Evolutionary conservation across 306 rosid genomes (phyloP).

Genomic region (Pyrus communis): DNA sequence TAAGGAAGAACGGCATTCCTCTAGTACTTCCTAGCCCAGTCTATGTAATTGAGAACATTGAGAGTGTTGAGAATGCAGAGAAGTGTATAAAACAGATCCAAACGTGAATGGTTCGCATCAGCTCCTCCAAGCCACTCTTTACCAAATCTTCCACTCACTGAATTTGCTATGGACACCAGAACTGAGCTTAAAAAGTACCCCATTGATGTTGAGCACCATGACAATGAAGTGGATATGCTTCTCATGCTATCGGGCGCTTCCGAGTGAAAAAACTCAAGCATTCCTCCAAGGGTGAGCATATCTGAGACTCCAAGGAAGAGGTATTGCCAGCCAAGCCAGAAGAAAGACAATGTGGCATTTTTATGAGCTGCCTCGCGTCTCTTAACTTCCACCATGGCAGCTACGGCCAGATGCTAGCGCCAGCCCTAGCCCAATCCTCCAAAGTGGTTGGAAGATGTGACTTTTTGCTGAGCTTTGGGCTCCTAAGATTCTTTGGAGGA

Average conservation of each 20-base stretch:
- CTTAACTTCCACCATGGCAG: constrained; percentile 25
- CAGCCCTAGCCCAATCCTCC: constrained; percentile 25
- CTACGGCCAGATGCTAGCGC: constrained; percentile 31
- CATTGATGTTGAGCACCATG: constrained; percentile 36
- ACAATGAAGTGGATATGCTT: constrained; percentile 29
- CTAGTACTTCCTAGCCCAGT: constrained; percentile 31
- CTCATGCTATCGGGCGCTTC: constrained; percentile 38
- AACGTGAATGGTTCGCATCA: constrained; percentile 22
- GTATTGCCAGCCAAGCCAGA: constrained; percentile 30
- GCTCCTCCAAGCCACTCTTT: constrained; percentile 30
- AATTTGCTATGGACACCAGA: constrained; percentile 21
- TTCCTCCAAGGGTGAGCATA: constrained; percentile 29
- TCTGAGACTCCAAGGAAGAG: constrained; percentile 26
- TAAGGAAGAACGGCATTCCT: not conserved
- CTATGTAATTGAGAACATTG: constrained; percentile 23
- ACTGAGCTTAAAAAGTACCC: constrained; percentile 29
- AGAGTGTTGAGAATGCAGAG: constrained; percentile 25
- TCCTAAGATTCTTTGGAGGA: not conserved
- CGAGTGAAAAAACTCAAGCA: constrained; percentile 39
- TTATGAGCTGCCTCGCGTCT: constrained; percentile 16
- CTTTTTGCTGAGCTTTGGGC: not conserved
- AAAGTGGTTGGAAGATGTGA: constrained; percentile 14
- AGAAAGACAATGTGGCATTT: constrained; percentile 15
- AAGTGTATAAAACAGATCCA: constrained; percentile 36
- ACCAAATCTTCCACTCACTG: constrained; percentile 21